A percentile compares a stretch with the other conserved stretches of the same genome.
These are phyloP conservation scores for Dichomitus squalens DNA, from an alignment of 1,284 basidiomycete genomes.

Conservation along the genomic window DNA sequence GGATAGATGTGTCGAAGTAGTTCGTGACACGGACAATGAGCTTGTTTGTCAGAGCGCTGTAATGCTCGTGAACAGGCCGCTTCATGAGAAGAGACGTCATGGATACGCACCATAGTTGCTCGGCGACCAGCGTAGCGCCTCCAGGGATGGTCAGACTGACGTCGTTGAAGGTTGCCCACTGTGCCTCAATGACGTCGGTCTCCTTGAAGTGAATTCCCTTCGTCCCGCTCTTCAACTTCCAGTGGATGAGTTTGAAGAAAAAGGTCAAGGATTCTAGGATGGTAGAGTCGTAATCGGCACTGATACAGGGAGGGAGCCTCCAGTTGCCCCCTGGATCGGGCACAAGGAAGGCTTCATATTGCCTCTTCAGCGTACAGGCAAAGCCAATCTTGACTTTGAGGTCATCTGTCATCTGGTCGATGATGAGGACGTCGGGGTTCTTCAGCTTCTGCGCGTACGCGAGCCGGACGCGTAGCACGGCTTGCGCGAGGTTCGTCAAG, in stretches of 20 bases:
- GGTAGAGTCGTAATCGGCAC: constrained; percentile 87
- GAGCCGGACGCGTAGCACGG: constrained; percentile 86
- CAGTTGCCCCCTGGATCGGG: constrained; percentile 89
- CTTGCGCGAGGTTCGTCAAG: constrained; percentile 93
- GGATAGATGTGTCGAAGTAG: constrained; percentile 93
- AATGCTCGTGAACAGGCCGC: constrained; percentile 7
- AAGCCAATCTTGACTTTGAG: constrained; percentile 91
- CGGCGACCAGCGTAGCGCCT: constrained; percentile 91
- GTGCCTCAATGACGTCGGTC: constrained; percentile 94
- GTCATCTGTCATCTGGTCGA: constrained; percentile 96
- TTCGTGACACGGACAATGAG: constrained; percentile 89
- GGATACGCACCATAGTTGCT: constrained; percentile 81
- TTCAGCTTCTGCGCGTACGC: constrained; percentile 90
- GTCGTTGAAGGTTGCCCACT: constrained; percentile 95
- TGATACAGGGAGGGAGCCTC: constrained; percentile 87
- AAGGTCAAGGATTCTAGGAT: constrained; percentile 87
- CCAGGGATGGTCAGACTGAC: constrained; percentile 89
- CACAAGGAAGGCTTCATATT: constrained; percentile 88
- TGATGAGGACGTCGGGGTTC: constrained; percentile 88
- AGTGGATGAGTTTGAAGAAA: constrained; percentile 95
- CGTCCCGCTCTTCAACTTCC: constrained; percentile 93
- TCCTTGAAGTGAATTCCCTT: constrained; percentile 97
- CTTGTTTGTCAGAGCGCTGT: constrained; percentile 84
- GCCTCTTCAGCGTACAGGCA: constrained; percentile 92
- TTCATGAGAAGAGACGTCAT: constrained; percentile 1